Conservation (phyloP, 805 yeast genomes). For the Pichia pseudocactophila region DNA sequence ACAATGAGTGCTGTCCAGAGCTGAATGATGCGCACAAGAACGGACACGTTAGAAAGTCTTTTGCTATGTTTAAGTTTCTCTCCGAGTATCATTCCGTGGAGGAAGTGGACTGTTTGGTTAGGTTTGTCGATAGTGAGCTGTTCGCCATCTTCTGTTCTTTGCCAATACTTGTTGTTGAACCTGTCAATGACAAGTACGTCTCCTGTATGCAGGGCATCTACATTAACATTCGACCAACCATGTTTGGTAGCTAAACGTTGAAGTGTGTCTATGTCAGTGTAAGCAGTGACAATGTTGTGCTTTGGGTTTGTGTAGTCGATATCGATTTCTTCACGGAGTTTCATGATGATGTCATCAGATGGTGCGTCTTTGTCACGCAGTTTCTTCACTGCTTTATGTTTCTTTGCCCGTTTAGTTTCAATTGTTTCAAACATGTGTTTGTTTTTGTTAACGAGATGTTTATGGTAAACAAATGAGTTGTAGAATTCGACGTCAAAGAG, state of each 20-base stretch:
- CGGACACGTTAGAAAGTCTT: neutral
- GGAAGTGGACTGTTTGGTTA: constrained; percentile 7
- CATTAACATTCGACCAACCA: constrained; percentile 31
- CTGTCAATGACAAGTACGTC: constrained; percentile 47
- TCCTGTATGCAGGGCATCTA: constrained; percentile 35
- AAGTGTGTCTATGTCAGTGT: constrained; percentile 37
- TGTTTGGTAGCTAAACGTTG: constrained; percentile 13
- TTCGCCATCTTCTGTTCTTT: constrained; percentile 8
- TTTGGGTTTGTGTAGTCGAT: constrained; percentile 25
- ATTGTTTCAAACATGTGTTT: constrained; percentile 30
- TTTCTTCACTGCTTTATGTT: constrained; percentile 34
- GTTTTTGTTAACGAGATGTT: constrained; percentile 31
- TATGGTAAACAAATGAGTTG: constrained; percentile 38
- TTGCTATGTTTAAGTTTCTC: constrained; percentile 1
- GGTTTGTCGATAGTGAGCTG: constrained; percentile 10
- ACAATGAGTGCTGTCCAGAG: neutral
- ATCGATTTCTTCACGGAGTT: constrained; percentile 44
- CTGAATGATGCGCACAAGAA: neutral
- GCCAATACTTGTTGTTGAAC: constrained; percentile 23
- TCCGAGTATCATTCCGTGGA: constrained; percentile 10
- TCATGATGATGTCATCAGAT: constrained; percentile 35
- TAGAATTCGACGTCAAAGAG: constrained; percentile 16
- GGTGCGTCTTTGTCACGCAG: constrained; percentile 38
- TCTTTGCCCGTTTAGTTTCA: constrained; percentile 25
- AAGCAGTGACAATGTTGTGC: constrained; percentile 35